These are phyloP conservation scores for Aspergillus novoparasiticus DNA, from an alignment of 2,329 filamentous ascomycete species.

Conservation along the genomic window DNA sequence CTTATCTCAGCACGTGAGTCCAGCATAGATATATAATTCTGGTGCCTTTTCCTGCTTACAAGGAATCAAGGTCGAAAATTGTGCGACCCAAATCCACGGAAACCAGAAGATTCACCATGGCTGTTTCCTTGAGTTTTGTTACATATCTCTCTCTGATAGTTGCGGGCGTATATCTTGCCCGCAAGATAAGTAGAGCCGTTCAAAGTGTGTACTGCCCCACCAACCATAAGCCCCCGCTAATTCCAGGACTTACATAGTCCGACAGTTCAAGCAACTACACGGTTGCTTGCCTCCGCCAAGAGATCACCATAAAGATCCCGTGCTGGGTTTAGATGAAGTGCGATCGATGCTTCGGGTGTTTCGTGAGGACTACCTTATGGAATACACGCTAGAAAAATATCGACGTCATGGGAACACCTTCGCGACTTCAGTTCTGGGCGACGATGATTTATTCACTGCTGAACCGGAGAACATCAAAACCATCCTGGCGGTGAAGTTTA, in stretches of 20 bases:
- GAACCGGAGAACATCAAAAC: conserved; percentile 19
- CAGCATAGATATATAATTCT: neutral
- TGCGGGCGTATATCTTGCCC: neutral
- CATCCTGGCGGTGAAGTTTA: conserved; percentile 16
- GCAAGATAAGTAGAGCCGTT: neutral
- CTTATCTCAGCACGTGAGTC: neutral
- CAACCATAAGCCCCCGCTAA: neutral
- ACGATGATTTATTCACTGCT: neutral
- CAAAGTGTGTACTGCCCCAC: neutral
- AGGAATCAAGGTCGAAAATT: no score
- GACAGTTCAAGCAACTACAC: neutral
- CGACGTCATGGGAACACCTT: neutral
- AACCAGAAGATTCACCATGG: neutral
- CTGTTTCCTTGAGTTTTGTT: neutral
- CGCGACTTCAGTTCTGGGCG: neutral
- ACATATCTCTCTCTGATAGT: neutral
- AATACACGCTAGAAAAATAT: neutral
- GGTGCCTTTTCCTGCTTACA: no score
- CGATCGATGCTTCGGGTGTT: neutral
- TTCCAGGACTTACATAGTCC: neutral
- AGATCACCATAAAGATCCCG: neutral
- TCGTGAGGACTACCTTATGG: neutral
- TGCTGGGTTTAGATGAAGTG: neutral
- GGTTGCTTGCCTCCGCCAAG: neutral
- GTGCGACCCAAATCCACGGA: no score